A percentile compares a stretch with the other conserved stretches of the same genome.
These are phyloP conservation scores for Termitomyces eurrhizus DNA, from an alignment of 768 basidiomycete genomes.

Conservation along the genomic window DNA sequence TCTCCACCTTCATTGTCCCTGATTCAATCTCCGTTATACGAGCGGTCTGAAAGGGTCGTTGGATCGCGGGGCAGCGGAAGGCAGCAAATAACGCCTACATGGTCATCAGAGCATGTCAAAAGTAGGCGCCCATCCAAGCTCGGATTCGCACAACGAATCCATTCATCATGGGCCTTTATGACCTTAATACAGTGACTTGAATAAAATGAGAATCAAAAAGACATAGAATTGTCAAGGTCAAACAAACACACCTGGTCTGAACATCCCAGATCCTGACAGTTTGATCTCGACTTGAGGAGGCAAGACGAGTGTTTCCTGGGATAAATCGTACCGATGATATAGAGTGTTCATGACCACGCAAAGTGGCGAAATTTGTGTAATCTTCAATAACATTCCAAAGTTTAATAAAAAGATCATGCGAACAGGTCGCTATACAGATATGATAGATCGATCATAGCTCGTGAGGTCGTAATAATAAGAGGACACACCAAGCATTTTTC, in stretches of 20 bases:
- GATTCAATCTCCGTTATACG: constrained; percentile 55
- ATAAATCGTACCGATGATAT: constrained; percentile 70
- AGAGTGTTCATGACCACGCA: constrained; percentile 72
- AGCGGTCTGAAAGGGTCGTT: constrained; percentile 47
- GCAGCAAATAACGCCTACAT: constrained; percentile 36
- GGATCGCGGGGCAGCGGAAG: background rate
- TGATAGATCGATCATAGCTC: background rate
- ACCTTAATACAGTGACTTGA: constrained; percentile 62
- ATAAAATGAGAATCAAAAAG: background rate
- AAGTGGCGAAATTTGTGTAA: constrained; percentile 22
- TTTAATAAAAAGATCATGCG: constrained; percentile 31
- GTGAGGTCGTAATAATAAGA: background rate
- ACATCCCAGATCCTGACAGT: constrained; percentile 70
- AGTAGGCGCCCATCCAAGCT: constrained; percentile 53
- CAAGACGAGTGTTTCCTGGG: constrained; percentile 59
- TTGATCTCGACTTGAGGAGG: constrained; percentile 68
- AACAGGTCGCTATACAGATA: constrained; percentile 16
- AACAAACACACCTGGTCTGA: constrained; percentile 48
- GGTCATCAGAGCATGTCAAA: constrained; percentile 63
- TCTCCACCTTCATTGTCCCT: constrained; percentile 60
- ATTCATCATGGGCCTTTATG: constrained; percentile 59
- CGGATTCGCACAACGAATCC: constrained; percentile 52
- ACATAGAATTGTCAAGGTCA: background rate
- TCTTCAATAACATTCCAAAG: constrained; percentile 34
- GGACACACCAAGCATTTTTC: constrained; percentile 53